Conservation (phyloP, 768 basidiomycete genomes). For the Macrocybe gigantea region DNA sequence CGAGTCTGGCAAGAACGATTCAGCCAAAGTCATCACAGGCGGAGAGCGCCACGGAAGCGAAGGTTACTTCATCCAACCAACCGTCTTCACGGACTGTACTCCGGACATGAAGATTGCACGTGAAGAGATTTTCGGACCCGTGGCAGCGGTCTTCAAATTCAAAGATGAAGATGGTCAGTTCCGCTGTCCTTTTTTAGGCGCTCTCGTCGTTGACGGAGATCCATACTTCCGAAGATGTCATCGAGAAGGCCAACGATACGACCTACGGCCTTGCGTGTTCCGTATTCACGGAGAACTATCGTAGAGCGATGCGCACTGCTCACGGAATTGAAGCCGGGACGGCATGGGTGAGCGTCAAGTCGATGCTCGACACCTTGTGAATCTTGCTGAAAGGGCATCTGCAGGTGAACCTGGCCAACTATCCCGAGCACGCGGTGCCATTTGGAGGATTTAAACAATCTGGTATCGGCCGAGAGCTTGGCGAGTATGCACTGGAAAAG, state of each 20-base stretch:
- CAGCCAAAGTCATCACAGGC: conserved; percentile 58
- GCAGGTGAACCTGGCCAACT: conserved; percentile 3
- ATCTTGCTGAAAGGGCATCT: conserved; percentile 14
- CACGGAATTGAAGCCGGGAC: conserved; percentile 17
- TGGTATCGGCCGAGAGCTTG: conserved; percentile 19
- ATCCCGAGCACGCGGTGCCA: conserved; percentile 10
- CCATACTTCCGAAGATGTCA: conserved; percentile 12
- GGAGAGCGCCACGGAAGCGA: conserved; percentile 52
- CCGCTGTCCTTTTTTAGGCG: background rate
- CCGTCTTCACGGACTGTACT: conserved; percentile 59
- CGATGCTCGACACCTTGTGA: background rate
- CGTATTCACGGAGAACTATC: conserved; percentile 15
- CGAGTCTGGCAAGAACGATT: conserved; percentile 63
- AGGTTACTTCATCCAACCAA: conserved; percentile 69
- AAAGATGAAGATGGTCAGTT: conserved; percentile 37
- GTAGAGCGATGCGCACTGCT: conserved; percentile 16
- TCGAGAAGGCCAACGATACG: conserved; percentile 16
- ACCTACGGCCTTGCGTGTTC: conserved; percentile 14
- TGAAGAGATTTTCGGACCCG: conserved; percentile 77
- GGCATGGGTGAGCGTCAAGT: conserved; percentile 9
- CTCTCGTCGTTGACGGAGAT: conserved; percentile 21
- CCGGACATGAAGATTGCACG: conserved; percentile 63
- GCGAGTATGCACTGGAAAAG: conserved; percentile 21
- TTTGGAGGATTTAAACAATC: conserved; percentile 24
- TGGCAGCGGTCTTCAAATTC: conserved; percentile 69